These are phyloP conservation scores for Pleurotus cornucopiae DNA, from an alignment of 768 basidiomycete genomes.

Conservation along the genomic window DNA sequence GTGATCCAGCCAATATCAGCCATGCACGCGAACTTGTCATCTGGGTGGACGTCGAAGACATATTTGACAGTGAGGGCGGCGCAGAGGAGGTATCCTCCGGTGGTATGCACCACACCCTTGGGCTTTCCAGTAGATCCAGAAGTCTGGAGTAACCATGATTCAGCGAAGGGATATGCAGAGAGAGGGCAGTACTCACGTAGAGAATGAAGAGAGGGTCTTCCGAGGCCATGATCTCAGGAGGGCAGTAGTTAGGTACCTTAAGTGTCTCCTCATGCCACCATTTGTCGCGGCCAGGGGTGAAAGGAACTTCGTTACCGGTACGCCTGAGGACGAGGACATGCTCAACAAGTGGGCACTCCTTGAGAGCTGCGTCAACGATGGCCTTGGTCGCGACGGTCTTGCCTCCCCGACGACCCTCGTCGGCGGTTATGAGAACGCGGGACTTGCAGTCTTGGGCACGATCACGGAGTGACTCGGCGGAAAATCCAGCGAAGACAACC, in stretches of 20 bases:
- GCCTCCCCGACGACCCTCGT: constrained; percentile 92
- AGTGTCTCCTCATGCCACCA: constrained; percentile 96
- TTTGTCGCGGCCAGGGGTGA: constrained; percentile 79
- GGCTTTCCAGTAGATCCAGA: constrained; percentile 95
- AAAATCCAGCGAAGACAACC: constrained; percentile 97
- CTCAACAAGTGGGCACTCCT: constrained; percentile 80
- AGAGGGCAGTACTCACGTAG: constrained; percentile 61
- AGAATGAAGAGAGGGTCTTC: constrained; percentile 99
- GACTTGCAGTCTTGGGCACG: constrained; percentile 86
- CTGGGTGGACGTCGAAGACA: constrained; percentile 94
- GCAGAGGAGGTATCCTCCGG: constrained; percentile 86
- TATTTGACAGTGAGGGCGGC: constrained; percentile 93
- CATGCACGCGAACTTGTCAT: constrained; percentile 96
- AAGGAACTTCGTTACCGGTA: constrained; percentile 79
- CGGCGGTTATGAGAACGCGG: constrained; percentile 90
- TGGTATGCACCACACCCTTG: constrained; percentile 93
- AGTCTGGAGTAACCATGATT: constrained; percentile 46
- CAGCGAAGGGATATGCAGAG: not conserved
- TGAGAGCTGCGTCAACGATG: constrained; percentile 90
- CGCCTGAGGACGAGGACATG: constrained; percentile 87
- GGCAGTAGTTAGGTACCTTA: constrained; percentile 84
- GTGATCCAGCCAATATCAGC: constrained; percentile 99
- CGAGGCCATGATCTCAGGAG: constrained; percentile 81
- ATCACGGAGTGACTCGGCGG: constrained; percentile 90
- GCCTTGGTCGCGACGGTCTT: constrained; percentile 92